Base-by-base conservation (phyloP, 164 flowering plant genomes). In the Platanus orientalis region DNA sequence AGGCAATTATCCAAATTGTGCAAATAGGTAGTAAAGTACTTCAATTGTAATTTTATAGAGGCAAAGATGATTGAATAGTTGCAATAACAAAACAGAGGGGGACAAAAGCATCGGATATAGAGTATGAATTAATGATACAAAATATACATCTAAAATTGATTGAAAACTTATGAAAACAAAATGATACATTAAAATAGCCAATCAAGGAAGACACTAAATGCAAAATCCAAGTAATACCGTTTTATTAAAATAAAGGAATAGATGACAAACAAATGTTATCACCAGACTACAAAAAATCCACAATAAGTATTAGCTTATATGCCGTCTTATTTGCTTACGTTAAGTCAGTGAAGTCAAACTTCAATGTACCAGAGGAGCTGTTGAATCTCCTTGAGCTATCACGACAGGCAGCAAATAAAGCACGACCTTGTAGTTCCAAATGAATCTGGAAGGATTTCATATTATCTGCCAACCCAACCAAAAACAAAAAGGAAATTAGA, bases 261-360 rank as follows among this genome's bases (percentile, higher is more conserved):
- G 39, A 9, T 34, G 39, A 34, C 39, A 34, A 34, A 34, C 4
- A 34, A 34, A 4, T n/a, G 6, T 4, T 34, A 49, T 23, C 23
- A 4, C 24, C 11, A 24, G 23, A 1, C 57, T 11, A 54, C 47
- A 48, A 30, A 58, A 47, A 9, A 53, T 39, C 20, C 55, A 52
- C 51, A 51, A 25, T 19, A 5, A n/a, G n/a, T 19, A 56, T 13
- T 53, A 26, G 45, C 6, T 32, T 34, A 64, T 3, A 34, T 59
- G 21, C 34, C 20, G 27, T 12, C 42, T 20, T 36, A 14, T 19
- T 63, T 65, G 67, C 95, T 87, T 91, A 88, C 97, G 93, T 89
- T 48, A 88, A 77, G 66, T 92, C 97, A 6, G 83, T 82, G 61
- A 81, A 81, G 70, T 92, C 90, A 69, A 82, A 61, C 52, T 77